Percentiles rank a stretch among this genome's conserved stretches.
Evolutionary conservation across 331 rosid species (phyloP).

Genomic region (Arachis monticola): DNA sequence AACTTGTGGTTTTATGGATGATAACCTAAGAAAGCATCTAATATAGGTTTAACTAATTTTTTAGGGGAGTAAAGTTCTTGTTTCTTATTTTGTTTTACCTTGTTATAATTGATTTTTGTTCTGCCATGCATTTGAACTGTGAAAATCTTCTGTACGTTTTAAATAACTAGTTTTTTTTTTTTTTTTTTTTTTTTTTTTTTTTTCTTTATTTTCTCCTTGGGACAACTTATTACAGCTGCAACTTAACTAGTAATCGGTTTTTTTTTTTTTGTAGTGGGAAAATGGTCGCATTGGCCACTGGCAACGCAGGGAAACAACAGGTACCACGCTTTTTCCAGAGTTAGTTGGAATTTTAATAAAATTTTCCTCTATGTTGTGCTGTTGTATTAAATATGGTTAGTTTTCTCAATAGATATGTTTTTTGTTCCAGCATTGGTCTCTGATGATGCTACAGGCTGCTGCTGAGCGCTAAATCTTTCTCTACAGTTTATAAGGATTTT

Average conservation of each 20-base stretch:
- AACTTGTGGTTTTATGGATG: too few species aligned
- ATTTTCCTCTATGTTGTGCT: slow-evolving; percentile 21
- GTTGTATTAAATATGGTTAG: slow-evolving; percentile 4
- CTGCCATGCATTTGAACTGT: background rate
- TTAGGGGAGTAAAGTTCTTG: too few species aligned
- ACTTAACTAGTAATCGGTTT: background rate
- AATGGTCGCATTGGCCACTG: slow-evolving; percentile 89
- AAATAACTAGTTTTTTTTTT: slow-evolving; percentile 1
- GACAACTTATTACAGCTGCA: slow-evolving; percentile 14
- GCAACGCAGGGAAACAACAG: slow-evolving; percentile 99
- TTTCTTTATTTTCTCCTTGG: slow-evolving; percentile 6
- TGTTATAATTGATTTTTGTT: slow-evolving; percentile 18
- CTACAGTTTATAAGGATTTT: too few species aligned
- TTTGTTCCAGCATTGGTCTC: slow-evolving; percentile 88
- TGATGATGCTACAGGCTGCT: slow-evolving; percentile 18
- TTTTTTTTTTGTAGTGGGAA: slow-evolving; percentile 30
- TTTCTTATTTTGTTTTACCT: background rate
- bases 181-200: too few species aligned
- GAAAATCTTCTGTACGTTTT: slow-evolving; percentile 9
- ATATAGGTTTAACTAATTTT: too few species aligned
- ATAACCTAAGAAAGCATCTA: too few species aligned
- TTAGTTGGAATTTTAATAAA: slow-evolving; percentile 49
- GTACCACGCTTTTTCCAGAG: slow-evolving; percentile 99
- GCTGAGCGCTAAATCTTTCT: too few species aligned
- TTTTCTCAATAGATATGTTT: slow-evolving; percentile 20